These are phyloP conservation scores for Colletotrichum liaoningense DNA, from an alignment of 2,329 filamentous ascomycete species.

Conservation along the genomic window DNA sequence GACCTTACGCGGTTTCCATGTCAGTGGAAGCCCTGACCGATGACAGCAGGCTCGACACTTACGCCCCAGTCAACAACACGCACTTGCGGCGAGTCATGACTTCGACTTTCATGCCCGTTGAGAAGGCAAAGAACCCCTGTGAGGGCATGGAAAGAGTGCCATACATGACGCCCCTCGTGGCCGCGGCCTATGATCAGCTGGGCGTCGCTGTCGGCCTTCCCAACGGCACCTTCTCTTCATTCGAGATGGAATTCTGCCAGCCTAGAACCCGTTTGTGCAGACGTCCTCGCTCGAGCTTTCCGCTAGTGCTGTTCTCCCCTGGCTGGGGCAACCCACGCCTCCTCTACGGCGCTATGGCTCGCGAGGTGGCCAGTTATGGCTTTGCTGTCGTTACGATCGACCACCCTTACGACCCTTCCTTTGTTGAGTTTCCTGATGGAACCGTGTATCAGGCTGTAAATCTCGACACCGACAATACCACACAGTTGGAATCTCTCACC, in stretches of 20 bases:
- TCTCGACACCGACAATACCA: slow-evolving; percentile 38
- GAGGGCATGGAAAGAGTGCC: slow-evolving; percentile 30
- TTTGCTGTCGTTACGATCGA: slow-evolving; percentile 60
- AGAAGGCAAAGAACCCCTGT: slow-evolving; percentile 38
- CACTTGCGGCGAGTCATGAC: slow-evolving; percentile 43
- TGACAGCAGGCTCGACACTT: slow-evolving; percentile 44
- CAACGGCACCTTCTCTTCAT: slow-evolving; percentile 42
- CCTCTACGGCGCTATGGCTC: slow-evolving; percentile 55
- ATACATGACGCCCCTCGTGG: slow-evolving; percentile 49
- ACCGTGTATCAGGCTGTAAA: slow-evolving; percentile 37
- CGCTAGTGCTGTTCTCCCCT: slow-evolving; percentile 56
- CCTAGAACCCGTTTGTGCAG: slow-evolving; percentile 11
- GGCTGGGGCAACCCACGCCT: slow-evolving; percentile 56
- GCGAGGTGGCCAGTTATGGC: slow-evolving; percentile 58
- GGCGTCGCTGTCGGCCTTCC: slow-evolving; percentile 44
- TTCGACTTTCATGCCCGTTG: slow-evolving; percentile 47
- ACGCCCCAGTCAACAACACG: slow-evolving; percentile 37
- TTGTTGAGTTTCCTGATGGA: slow-evolving; percentile 60
- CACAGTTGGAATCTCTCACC: slow-evolving; percentile 36
- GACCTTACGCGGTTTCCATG: slow-evolving; percentile 44
- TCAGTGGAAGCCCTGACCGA: slow-evolving; percentile 44
- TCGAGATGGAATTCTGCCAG: slow-evolving; percentile 43
- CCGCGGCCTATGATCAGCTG: slow-evolving; percentile 42
- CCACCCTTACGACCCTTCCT: slow-evolving; percentile 57
- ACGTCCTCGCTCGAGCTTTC: slow-evolving; percentile 20